Evolutionary conservation across 108 stramenopile genomes (phyloP).

Genomic region (Asterionellopsis glacialis): DNA sequence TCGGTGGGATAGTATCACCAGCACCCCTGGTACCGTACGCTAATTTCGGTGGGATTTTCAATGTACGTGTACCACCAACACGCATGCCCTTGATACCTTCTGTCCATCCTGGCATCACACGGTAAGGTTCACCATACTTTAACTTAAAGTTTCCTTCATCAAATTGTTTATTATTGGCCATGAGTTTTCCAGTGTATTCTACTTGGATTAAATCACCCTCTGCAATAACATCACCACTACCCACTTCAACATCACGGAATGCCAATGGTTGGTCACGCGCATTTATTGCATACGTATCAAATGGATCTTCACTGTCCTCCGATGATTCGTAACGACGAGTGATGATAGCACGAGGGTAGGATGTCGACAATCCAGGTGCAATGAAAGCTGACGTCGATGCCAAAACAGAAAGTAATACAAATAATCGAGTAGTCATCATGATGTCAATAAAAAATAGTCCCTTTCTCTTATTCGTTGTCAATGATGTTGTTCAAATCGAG

Average conservation of each 20-base stretch:
- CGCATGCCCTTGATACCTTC: conserved; percentile 68
- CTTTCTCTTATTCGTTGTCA: no score
- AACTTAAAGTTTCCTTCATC: conserved; percentile 32
- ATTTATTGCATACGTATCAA: no score
- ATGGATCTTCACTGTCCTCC: no score
- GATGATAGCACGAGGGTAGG: no score
- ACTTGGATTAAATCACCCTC: conserved; percentile 12
- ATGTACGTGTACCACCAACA: conserved; percentile 63
- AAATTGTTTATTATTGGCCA: conserved; percentile 16
- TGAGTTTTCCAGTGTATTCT: conserved; percentile 11
- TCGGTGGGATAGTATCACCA: conserved; percentile 42
- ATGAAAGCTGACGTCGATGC: no score
- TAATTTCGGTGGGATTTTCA: conserved; percentile 67
- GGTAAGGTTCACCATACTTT: conserved; percentile 42
- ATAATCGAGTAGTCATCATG: no score
- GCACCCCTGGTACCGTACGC: conserved; percentile 67
- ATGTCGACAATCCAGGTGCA: no score
- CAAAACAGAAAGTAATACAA: no score
- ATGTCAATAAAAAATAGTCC: no score
- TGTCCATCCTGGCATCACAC: conserved; percentile 74
- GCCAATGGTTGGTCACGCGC: not conserved
- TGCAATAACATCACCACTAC: conserved; percentile 10
- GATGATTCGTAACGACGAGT: no score
- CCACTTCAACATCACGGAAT: conserved; percentile 4
- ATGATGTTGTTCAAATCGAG: no score